phyloP scores from a whole-genome alignment of 805 yeast genomes.

The Saccharomycopsis fermentans region DNA sequence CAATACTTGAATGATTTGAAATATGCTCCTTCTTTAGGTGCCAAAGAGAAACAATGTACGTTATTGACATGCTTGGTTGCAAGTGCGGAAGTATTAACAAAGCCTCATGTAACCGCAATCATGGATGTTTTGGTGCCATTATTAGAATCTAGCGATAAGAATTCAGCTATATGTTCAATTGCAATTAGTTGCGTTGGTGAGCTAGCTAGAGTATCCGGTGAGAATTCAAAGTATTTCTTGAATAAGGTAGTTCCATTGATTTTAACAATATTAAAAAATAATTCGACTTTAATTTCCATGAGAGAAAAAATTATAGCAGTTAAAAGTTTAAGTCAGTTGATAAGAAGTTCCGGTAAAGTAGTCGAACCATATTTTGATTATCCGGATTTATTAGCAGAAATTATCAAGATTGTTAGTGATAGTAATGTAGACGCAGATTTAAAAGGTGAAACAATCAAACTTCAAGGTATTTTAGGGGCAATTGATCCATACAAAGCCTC shows the following conservation, averaged over 20 bases:
- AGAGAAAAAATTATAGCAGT: conserved; percentile 84
- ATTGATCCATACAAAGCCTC: conserved; percentile 93
- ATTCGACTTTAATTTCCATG: conserved; percentile 48
- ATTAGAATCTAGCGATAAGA: conserved; percentile 50
- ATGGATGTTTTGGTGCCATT: conserved; percentile 66
- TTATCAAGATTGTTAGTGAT: conserved; percentile 61
- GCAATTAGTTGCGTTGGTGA: conserved; percentile 85
- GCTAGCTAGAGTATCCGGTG: conserved; percentile 79
- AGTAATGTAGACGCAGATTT: conserved; percentile 52
- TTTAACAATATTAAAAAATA: conserved; percentile 83
- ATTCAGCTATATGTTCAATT: conserved; percentile 77
- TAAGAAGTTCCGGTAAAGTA: conserved; percentile 89
- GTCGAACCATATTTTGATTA: conserved; percentile 87
- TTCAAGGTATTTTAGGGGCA: conserved; percentile 92
- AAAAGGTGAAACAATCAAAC: conserved; percentile 78
- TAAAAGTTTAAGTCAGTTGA: conserved; percentile 75
- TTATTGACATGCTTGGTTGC: conserved; percentile 63
- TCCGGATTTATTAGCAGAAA: conserved; percentile 76
- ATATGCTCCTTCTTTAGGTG: conserved; percentile 63
- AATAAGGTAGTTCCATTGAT: conserved; percentile 78
- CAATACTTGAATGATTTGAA: conserved; percentile 80
- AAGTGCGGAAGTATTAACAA: conserved; percentile 71
- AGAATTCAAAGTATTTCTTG: conserved; percentile 63
- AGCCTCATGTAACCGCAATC: conserved; percentile 88
- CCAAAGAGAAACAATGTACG: conserved; percentile 80